Base-by-base conservation (phyloP, 208 protist species). In the Wallacemonas sp. region DNA sequence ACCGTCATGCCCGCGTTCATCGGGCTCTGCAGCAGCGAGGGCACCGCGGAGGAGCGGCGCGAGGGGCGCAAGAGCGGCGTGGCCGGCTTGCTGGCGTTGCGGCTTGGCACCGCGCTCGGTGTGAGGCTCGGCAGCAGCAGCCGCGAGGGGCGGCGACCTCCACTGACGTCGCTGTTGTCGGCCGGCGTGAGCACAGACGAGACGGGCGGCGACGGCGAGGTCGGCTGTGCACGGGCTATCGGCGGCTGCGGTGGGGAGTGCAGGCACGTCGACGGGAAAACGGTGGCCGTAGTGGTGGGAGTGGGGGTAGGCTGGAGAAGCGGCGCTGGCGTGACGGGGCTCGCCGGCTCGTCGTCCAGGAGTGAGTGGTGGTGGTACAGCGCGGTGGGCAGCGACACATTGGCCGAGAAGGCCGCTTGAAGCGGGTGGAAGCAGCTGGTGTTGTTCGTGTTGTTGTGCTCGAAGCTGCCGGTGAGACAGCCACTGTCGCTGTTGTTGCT, bases 401-500 rank as follows among this genome's bases (percentile, higher is more conserved):
- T 36, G 8, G 52, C 52, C 1, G 52, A 59, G 22, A 41, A 41
- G 31, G 52, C 52, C 12, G 52, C 36, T 20, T 42, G 52, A 10
- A 59, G 29, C 31, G 52, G 52, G n/a, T 59, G 52, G 52, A 41
- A 41, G 31, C 20, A 29, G 32, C 32, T 59, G 31, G n/a, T 59
- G 52, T 16, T 7, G 36, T 32, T 12, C 22, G 25, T 59, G 52
- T 33, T 41, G 31, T 33, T 42, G n/a, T n/a, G n/a, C 14, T 59
- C 52, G 0, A 42, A 1, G 31, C 52, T 59, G 7, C n/a, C 12
- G 14, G 52, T 59, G n/a, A 59, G 29, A n/a, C 11, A 59, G 31
- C 38, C 52, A 23, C 52, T 59, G 16, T 59, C 52, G 18, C 31
- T 44, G 31, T 59, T 23, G 31, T 59, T 33, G 52, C 52, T 59